Conservation (phyloP, 352 stramenopile species). For the Globisporangium alternatum region DNA sequence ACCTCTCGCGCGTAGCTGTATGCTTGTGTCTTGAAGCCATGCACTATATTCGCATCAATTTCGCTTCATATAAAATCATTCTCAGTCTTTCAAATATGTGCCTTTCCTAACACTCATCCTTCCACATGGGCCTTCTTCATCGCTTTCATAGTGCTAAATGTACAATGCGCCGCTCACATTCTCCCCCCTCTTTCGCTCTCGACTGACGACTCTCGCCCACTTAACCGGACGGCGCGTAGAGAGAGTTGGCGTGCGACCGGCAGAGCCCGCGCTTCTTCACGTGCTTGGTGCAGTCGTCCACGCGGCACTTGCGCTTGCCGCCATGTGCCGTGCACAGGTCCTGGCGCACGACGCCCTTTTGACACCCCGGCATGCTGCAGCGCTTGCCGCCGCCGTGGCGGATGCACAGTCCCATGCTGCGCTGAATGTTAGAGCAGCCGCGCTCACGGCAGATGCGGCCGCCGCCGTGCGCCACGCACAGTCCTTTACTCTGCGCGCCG, state of each 20-base stretch:
- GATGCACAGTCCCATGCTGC: conserved; percentile 81
- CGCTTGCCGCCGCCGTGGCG: conserved; percentile 77
- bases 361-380: conserved; percentile 71
- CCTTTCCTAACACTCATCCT: no score
- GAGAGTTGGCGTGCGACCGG: conserved; percentile 70
- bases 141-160: not conserved
- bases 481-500: conserved; percentile 73
- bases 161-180: not conserved
- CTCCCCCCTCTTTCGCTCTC: no score
- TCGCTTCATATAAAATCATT: no score
- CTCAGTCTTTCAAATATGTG: no score
- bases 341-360: conserved; percentile 85
- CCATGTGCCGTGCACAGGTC: conserved; percentile 86
- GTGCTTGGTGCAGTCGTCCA: conserved; percentile 81
- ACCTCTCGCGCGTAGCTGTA: no score
- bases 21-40: no score
- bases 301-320: conserved; percentile 78
- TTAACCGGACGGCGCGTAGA: conserved; percentile 30
- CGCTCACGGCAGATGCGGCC: conserved; percentile 77
- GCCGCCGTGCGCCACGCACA: conserved; percentile 82
- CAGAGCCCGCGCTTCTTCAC: conserved; percentile 86
- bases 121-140: no score
- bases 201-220: not conserved
- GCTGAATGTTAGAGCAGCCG: conserved; percentile 84
- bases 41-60: no score